phyloP scores from a whole-genome alignment of 139 green algal species.

The Spirogloea muscicola region DNA sequence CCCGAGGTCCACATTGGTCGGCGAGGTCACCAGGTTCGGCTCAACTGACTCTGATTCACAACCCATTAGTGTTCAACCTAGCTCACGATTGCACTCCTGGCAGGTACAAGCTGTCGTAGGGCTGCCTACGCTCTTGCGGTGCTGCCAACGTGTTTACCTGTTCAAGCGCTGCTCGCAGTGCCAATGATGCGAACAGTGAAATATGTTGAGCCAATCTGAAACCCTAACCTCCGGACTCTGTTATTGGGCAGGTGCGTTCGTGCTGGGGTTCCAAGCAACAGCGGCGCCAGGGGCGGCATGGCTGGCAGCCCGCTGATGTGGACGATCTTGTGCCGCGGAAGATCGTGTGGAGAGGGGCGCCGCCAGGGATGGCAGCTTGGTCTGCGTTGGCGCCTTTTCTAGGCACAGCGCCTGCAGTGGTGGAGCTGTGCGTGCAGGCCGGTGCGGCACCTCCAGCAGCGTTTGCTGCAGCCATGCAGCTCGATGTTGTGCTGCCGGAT shows the following conservation, averaged over 20 bases:
- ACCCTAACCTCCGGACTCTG: too few relatives aligned
- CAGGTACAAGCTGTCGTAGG: too few relatives aligned
- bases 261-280: constrained; percentile 21
- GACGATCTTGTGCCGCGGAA: constrained; percentile 20
- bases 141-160: too few relatives aligned
- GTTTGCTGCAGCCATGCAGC: constrained; percentile 1
- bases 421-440: constrained; percentile 21
- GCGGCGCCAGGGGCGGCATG: constrained; percentile 13
- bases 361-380: too few relatives aligned
- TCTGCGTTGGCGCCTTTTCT: constrained; percentile 21
- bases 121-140: too few relatives aligned
- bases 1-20: constrained; percentile 27
- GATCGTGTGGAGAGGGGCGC: too few relatives aligned
- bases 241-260: neutral
- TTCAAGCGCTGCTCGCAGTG: too few relatives aligned
- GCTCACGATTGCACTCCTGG: too few relatives aligned
- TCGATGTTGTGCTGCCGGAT: constrained; percentile 12
- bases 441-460: neutral
- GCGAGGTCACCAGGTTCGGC: constrained; percentile 13
- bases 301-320: constrained; percentile 15
- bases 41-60: too few relatives aligned
- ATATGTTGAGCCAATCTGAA: too few relatives aligned
- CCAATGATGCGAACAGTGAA: too few relatives aligned
- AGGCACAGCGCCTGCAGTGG: constrained; percentile 23
- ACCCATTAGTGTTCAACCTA: too few relatives aligned